phyloP scores from a whole-genome alignment of 495 filamentous ascomycete genomes.

The Geopyxis carbonaria region DNA sequence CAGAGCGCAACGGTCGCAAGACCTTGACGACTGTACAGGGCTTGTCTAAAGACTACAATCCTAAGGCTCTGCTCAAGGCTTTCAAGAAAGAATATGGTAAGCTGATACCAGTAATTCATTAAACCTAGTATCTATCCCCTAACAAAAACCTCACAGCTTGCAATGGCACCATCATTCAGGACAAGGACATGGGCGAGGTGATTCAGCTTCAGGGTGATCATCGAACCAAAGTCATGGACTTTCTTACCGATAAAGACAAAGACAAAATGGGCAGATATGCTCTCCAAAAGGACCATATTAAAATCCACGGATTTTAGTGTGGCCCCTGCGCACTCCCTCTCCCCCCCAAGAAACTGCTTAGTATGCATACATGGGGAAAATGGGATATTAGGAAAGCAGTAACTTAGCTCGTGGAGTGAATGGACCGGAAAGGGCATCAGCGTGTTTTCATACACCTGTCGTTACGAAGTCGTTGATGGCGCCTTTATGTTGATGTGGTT shows the following conservation, averaged over 20 bases:
- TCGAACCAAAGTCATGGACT: constrained; percentile 95
- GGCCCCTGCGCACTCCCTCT: too few species aligned
- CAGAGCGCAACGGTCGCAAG: constrained; percentile 99
- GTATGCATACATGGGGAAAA: too few species aligned
- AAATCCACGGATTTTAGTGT: constrained; percentile 66
- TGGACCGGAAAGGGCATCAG: too few species aligned
- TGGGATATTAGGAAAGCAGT: too few species aligned
- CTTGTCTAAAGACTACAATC: constrained; percentile 92
- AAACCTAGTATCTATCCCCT: constrained; percentile 5
- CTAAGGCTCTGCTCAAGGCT: constrained; percentile 98
- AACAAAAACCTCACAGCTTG: constrained; percentile 43
- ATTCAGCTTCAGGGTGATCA: constrained; percentile 99
- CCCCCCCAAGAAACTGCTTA: too few species aligned
- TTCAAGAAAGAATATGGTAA: constrained; percentile 98
- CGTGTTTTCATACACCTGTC: too few species aligned
- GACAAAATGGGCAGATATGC: constrained; percentile 54
- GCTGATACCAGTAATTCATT: not conserved
- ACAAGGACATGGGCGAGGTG: constrained; percentile 97
- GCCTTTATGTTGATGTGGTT: too few species aligned
- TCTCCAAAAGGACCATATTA: constrained; percentile 42
- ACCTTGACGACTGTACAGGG: constrained; percentile 99
- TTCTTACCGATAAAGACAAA: constrained; percentile 85
- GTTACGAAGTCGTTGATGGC: too few species aligned
- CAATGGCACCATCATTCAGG: constrained; percentile 99
- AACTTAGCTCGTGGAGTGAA: too few species aligned